Evolutionary conservation across 257 asterid genomes (phyloP), one percentile per base, ranked within the genome.

Genomic region (Solanum rostratum): DNA sequence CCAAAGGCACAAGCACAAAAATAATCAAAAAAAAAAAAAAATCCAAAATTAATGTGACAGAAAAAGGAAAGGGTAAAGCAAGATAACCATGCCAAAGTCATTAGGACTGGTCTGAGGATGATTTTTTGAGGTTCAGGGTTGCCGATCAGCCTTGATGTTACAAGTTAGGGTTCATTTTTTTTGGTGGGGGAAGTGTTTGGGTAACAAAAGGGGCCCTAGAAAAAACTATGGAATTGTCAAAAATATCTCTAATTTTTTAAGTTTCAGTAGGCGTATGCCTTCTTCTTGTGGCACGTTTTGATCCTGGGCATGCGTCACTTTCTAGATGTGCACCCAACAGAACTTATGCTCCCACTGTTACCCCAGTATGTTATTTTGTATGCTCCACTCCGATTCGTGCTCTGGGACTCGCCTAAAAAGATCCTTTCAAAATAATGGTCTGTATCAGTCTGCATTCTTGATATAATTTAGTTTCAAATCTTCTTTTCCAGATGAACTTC

Each of bases 401-500:
- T 54, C 29, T 6, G 16, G 37, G 55, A 41, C 54, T 43, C 3
- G 9, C 81, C 22, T 0, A 7, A 24, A 24, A 22, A 74, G 45
- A 2, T 52, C 43, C 39, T 22, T 74, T 74, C 22, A 24, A 46
- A 74, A 46, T 8, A 73, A 52, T 74, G 59, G 22, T 74, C 59
- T 74, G 24, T 27, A 49, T 27, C 45, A 49, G 41, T 50, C 27
- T 76, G 45, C 45, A 76, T 50, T 27, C 82, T 50, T 76, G 82
- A 76, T 49, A 49, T 50, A 50, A 76, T 76, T 76, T 30, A 15
- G 82, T 49, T 76, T 27, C 63, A 49, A 50, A 76, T 50, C 82
- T 52, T 27, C 27, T 86, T 88, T 89, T 15, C 70, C 93, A 96
- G 99, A 87, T 92, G 69, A 88, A 87, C 90, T 95, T 92, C 87